Base-by-base conservation (phyloP, 352 stramenopile species). In the Pythium dissimile region DNA sequence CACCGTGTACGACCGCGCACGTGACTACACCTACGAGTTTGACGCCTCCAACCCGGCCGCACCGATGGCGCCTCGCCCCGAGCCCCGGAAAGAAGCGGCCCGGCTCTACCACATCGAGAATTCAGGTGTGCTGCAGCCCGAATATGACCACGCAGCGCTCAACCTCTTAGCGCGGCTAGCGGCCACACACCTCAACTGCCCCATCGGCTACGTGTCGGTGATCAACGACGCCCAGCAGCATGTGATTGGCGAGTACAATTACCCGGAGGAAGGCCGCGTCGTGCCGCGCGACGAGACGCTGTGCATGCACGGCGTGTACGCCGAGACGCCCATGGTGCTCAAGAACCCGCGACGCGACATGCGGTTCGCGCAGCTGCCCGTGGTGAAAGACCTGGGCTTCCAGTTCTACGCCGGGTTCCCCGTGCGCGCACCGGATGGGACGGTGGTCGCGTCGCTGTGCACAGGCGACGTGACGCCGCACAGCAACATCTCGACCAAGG, bases 341-440 rank as follows among this genome's bases (percentile, higher is more conserved):
- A 84, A 83, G 59, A 77, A 86, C 51, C 67, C 74, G 35, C 66
- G 72, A 38, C 70, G 74, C 5, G 77, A 85, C 53, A 69, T 85
- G 71, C 71, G 74, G 28, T 87, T 87, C 50, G 59, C 61, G 12
- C 63, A 84, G 34, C 70, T 80, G 56, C 58, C 74, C 21, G 64
- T 59, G 10, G 59, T 82, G 11, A 50, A 71, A 30, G 68, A 80
- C 18, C 41, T 78, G 20, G 72, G 60, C 32, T 68, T 83, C 28
- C 77, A 82, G 47, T 85, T 84, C 58, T 85, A 85, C 66, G 71
- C 74, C 0, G 72, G 74, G 1, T 89, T 89, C 48, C 78, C 78
- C 1, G 58, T 89, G 1, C 55, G 59, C 28, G 75, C 62, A 0
- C 66, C 72, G 0, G 75, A 69, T 18, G 77, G 74, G 2, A 65